These are phyloP conservation scores for Boeremia lycopersici DNA, from an alignment of 2,329 filamentous ascomycete genomes.

Conservation along the genomic window DNA sequence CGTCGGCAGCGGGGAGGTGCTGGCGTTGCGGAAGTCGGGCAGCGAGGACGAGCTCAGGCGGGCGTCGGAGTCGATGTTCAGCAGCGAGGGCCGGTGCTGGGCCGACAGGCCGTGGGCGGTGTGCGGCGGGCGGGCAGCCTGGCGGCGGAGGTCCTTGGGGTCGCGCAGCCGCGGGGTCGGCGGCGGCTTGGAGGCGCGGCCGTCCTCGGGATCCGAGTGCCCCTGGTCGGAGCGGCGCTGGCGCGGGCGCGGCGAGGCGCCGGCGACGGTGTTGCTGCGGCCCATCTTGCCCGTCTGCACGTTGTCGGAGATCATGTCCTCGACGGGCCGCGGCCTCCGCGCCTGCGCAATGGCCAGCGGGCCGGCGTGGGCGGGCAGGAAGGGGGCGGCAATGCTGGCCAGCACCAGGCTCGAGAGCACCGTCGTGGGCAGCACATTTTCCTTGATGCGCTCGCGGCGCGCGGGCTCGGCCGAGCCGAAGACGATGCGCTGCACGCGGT, in stretches of 20 bases:
- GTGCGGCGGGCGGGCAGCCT: slow-evolving; percentile 31
- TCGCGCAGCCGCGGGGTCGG: slow-evolving; percentile 42
- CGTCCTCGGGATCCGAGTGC: slow-evolving; percentile 46
- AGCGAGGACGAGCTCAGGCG: slow-evolving; percentile 72
- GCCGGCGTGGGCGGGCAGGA: slow-evolving; percentile 77
- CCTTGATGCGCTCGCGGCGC: slow-evolving; percentile 76
- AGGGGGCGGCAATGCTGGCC: slow-evolving; percentile 75
- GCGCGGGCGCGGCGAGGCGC: slow-evolving; percentile 51
- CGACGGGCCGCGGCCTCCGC: slow-evolving; percentile 70
- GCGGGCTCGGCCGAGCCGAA: slow-evolving; percentile 75
- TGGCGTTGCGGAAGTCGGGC: slow-evolving; percentile 64
- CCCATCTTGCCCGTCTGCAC: slow-evolving; percentile 62
- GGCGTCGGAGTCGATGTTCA: slow-evolving; percentile 64
- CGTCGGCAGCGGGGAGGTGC: slow-evolving; percentile 47
- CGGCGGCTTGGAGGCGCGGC: slow-evolving; percentile 48
- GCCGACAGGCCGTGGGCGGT: slow-evolving; percentile 33
- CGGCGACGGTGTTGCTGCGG: slow-evolving; percentile 72
- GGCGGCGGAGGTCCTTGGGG: slow-evolving; percentile 31
- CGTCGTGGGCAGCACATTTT: slow-evolving; percentile 80
- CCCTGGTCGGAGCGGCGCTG: slow-evolving; percentile 48
- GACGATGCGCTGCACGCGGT: slow-evolving; percentile 86
- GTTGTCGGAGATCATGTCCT: slow-evolving; percentile 66
- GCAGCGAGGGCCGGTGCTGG: slow-evolving; percentile 53
- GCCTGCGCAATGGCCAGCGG: slow-evolving; percentile 83
- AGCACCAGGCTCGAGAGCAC: slow-evolving; percentile 81